phyloP scores from a whole-genome alignment of 495 filamentous ascomycete genomes.

The Hyaloscypha variabilis region DNA sequence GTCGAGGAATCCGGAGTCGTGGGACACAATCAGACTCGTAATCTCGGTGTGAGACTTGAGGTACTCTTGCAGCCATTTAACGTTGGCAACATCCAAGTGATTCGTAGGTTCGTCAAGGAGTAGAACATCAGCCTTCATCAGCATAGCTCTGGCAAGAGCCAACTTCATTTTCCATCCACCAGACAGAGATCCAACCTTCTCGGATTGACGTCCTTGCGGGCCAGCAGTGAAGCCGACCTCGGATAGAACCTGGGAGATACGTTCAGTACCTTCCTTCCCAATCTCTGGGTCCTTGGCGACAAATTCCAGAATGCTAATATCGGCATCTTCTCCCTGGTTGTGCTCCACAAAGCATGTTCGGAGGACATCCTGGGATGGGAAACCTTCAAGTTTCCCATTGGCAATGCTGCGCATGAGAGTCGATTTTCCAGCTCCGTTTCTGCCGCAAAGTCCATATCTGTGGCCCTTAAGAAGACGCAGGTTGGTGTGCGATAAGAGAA shows the following conservation, averaged over 20 bases:
- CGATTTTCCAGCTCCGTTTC: slow-evolving; percentile 97
- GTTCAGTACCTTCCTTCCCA: slow-evolving; percentile 70
- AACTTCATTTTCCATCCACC: slow-evolving; percentile 99
- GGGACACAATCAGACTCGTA: slow-evolving; percentile 94
- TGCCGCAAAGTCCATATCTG: slow-evolving; percentile 93
- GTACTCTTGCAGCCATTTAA: slow-evolving; percentile 94
- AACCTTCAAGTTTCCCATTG: slow-evolving; percentile 93
- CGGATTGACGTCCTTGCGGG: slow-evolving; percentile 82
- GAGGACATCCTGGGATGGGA: slow-evolving; percentile 87
- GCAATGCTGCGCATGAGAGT: slow-evolving; percentile 98
- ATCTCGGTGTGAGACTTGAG: slow-evolving; percentile 95
- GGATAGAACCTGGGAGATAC: slow-evolving; percentile 79
- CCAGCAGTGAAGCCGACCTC: slow-evolving; percentile 94
- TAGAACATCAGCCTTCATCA: slow-evolving; percentile 92
- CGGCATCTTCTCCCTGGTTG: slow-evolving; percentile 95
- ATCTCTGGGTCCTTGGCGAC: slow-evolving; percentile 83
- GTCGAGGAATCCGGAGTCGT: slow-evolving; percentile 98
- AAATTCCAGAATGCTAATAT: slow-evolving; percentile 92
- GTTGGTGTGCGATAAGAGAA: slow-evolving; percentile 95
- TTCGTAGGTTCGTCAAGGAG: slow-evolving; percentile 99
- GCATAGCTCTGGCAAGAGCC: slow-evolving; percentile 93
- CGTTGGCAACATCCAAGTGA: slow-evolving; percentile 95
- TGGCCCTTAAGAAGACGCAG: slow-evolving; percentile 93
- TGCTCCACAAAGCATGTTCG: slow-evolving; percentile 99
- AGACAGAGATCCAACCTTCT: slow-evolving; percentile 92